phyloP scores from a whole-genome alignment of 768 basidiomycete genomes.

The Trichaptum fuscoviolaceum region DNA sequence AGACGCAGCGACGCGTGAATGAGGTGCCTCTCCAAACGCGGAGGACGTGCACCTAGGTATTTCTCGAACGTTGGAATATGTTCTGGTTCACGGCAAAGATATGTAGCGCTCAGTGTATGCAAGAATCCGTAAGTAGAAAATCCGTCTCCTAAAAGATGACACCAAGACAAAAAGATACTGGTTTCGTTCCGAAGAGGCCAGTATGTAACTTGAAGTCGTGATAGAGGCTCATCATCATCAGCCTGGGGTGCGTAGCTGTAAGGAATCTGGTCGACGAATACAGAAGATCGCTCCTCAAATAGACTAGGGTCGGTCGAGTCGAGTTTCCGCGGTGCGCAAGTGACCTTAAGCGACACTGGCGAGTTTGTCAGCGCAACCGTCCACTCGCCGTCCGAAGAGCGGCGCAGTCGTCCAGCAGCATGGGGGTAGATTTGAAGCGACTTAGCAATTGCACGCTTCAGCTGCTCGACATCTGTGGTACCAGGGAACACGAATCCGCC shows the following conservation, averaged over 20 bases:
- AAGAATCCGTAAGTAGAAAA: not conserved
- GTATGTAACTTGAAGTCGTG: not conserved
- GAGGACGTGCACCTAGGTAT: not conserved
- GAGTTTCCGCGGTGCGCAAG: not conserved
- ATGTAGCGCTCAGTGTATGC: not conserved
- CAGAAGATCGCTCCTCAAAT: not conserved
- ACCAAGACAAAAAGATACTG: not conserved
- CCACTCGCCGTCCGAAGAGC: not conserved
- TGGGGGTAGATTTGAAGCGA: not conserved
- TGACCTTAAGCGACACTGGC: not conserved
- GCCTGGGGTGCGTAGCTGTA: not conserved
- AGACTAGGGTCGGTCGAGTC: not conserved
- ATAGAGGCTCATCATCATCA: not conserved
- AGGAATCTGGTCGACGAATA: not conserved
- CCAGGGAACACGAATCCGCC: not conserved
- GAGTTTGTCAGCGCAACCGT: not conserved
- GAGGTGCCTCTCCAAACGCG: not conserved
- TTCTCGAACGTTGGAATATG: not conserved
- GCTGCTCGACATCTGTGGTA: not conserved
- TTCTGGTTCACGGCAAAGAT: not conserved
- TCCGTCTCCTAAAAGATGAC: not conserved
- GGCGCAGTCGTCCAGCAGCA: not conserved
- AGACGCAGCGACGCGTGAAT: not conserved
- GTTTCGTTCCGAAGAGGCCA: not conserved
- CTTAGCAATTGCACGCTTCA: not conserved